Base-by-base conservation (phyloP, 129 eudicot genomes). In the Flaveria bidentis region DNA sequence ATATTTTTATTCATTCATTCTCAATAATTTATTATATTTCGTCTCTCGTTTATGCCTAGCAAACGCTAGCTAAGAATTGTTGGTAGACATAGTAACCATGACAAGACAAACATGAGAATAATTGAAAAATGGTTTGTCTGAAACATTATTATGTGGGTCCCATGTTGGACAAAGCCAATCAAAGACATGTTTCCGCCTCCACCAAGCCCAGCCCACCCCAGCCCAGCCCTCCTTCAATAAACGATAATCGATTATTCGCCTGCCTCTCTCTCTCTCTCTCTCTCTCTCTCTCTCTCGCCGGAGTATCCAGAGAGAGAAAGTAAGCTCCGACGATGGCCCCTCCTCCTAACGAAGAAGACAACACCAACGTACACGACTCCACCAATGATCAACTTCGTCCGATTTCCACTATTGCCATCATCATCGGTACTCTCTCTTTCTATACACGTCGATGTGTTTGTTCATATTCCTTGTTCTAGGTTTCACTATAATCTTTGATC, bases 381-480 rank as follows among this genome's bases (percentile, higher is more conserved):
- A 10, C 63, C 6, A 42, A 14, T 25, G 56, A 74, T 58, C 87
- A 69, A 28, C 57, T 44, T 30, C 86, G 81, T 67, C 89, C 78
- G 23, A 85, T 91, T 74, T 87, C 95, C 71, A 87, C 81, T 72
- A 67, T 91, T 74, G 87, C 84, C 78, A 86, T 91, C 85, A 72
- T 91, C 73, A 85, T 90, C 72, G 96, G 96, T 87, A 84, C 39
- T 28, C 47, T 33, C 39, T 28, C 41, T 33, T 33, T 33, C 39
- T 33, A 33, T 33, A 33, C 39, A 11, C 6, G 25, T 42, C 17
- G 0, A 15, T 42, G 11, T n/a, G 57, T 44, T 5, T 45, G 8
- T 30, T 39, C 22, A 1, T 72, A 10, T 61, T 16, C 6, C 30
- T 30, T n/a, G 20, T 73, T 13, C 14, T 41, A 67, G 46, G 66